Evolutionary conservation across 257 asterid species (phyloP).

Genomic region (Capsicum baccatum): DNA sequence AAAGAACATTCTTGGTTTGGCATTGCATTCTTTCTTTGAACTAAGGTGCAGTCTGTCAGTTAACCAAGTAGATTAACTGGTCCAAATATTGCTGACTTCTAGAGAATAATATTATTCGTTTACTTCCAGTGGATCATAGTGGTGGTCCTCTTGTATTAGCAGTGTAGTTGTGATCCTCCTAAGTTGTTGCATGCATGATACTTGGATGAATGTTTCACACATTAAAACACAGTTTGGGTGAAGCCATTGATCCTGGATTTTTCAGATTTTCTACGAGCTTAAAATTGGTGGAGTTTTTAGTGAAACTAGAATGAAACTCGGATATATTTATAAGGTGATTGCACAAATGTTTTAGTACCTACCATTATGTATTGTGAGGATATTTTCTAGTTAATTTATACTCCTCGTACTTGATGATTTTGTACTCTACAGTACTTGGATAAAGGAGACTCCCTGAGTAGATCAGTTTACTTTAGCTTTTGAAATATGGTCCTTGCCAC

Average conservation of each 20-base stretch:
- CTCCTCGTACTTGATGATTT: neutral
- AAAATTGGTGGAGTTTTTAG: neutral
- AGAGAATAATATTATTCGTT: neutral
- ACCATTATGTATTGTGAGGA: neutral
- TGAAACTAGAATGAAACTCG: neutral
- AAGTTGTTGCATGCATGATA: neutral
- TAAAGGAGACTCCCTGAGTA: neutral
- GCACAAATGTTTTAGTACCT: neutral
- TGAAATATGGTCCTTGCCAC: neutral
- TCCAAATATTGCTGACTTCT: neutral
- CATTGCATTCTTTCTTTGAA: neutral
- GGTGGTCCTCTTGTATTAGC: slow-evolving; percentile 6
- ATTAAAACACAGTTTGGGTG: neutral
- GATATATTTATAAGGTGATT: neutral
- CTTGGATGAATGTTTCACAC: neutral
- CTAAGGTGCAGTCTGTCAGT: neutral
- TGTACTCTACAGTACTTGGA: slow-evolving; percentile 19
- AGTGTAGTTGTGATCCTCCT: neutral
- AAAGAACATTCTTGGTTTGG: slow-evolving; percentile 1
- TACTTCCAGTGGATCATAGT: neutral
- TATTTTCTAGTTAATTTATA: neutral
- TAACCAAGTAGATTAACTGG: slow-evolving; percentile 7
- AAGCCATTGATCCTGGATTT: neutral
- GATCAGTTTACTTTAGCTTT: neutral
- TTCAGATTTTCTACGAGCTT: neutral